phyloP scores from a whole-genome alignment of 257 asterid species.

The Petunia axillaris region DNA sequence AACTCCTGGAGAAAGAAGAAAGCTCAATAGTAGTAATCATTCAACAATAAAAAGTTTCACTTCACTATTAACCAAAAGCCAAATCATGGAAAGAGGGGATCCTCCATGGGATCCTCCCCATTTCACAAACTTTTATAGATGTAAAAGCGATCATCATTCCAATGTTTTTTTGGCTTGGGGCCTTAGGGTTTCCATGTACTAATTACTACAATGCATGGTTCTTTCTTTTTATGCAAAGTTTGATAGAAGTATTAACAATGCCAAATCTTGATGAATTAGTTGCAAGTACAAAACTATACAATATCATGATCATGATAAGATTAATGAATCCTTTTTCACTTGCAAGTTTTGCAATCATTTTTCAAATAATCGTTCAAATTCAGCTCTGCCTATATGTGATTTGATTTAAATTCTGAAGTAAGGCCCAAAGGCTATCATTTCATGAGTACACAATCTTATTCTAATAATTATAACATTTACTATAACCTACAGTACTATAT shows the following conservation, averaged over 20 bases:
- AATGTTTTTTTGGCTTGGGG: not conserved
- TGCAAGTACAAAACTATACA: not conserved
- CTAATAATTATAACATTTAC: not conserved
- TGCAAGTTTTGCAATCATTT: constrained; percentile 21
- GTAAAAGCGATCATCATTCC: constrained; percentile 33
- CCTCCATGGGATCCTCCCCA: constrained; percentile 54
- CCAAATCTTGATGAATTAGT: not conserved
- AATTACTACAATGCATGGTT: constrained; percentile 24
- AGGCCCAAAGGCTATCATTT: constrained; percentile 19
- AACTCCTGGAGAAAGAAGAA: constrained; percentile 37
- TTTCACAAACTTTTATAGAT: constrained; percentile 34
- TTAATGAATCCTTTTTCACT: not conserved
- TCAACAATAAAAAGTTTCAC: constrained; percentile 58
- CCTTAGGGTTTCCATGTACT: constrained; percentile 27
- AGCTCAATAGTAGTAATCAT: constrained; percentile 53
- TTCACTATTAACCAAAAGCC: constrained; percentile 63
- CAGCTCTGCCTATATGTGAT: not conserved
- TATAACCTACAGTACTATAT: not conserved
- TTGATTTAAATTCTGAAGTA: not conserved
- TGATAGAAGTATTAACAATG: not conserved
- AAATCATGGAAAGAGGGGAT: constrained; percentile 55
- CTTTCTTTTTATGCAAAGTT: not conserved
- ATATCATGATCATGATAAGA: constrained; percentile 18
- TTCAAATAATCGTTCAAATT: not conserved
- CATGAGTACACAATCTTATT: constrained; percentile 1